A percentile compares a stretch with the other conserved stretches of the same genome.
phyloP scores from a whole-genome alignment of 768 basidiomycete genomes.

The Russula emetica region DNA sequence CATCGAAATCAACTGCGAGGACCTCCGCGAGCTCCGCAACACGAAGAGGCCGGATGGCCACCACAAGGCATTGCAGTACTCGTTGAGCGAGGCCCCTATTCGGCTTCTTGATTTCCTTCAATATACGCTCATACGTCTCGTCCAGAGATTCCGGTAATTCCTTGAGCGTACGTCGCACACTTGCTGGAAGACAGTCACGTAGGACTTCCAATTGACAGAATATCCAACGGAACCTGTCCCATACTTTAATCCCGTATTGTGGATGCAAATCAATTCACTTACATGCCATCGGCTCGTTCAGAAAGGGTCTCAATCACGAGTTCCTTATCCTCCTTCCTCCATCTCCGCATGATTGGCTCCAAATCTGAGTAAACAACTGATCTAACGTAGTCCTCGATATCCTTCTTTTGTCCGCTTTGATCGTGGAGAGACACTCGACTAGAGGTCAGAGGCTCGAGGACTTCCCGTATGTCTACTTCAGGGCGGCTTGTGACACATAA shows the following conservation, averaged over 20 bases:
- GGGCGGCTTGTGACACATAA: conserved; percentile 7
- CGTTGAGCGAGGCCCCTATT: background rate
- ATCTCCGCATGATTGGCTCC: background rate
- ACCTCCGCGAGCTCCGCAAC: background rate
- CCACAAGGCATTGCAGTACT: background rate
- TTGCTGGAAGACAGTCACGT: background rate
- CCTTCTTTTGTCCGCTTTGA: conserved; percentile 1
- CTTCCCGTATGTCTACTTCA: conserved; percentile 1
- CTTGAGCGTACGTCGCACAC: background rate
- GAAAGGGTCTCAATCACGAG: background rate
- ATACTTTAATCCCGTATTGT: too few species aligned
- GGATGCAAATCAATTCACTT: background rate
- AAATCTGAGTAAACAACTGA: background rate
- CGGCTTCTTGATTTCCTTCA: background rate
- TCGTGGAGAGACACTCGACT: background rate
- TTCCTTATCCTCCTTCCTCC: background rate
- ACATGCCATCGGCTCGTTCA: background rate
- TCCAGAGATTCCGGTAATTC: background rate
- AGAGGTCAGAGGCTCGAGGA: background rate
- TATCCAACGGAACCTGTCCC: background rate
- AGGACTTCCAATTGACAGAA: background rate
- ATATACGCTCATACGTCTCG: conserved; percentile 1
- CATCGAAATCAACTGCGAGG: background rate
- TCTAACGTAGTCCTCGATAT: background rate
- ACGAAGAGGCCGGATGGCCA: background rate